phyloP scores from a whole-genome alignment of 345 rosid species.

The Eucalyptus dawsonii region DNA sequence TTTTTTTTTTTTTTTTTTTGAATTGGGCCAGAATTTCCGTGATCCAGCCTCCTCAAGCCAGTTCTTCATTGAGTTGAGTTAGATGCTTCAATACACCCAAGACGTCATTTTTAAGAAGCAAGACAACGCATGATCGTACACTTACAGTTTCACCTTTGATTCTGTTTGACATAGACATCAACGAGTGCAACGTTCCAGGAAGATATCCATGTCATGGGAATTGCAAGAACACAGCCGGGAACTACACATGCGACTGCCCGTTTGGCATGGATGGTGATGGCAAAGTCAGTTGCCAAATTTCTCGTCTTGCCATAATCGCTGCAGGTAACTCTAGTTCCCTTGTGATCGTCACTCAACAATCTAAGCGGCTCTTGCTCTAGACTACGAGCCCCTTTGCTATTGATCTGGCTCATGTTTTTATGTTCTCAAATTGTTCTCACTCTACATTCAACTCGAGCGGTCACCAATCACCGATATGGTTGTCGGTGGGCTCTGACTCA shows the following conservation, averaged over 20 bases:
- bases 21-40: neutral
- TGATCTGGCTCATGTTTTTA: neutral
- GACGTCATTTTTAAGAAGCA: rapidly evolving
- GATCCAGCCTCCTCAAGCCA: neutral
- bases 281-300: neutral
- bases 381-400: neutral
- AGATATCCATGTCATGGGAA: neutral
- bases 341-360: rapidly evolving
- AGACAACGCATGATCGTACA: neutral
- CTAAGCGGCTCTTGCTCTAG: neutral
- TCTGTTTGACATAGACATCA: neutral
- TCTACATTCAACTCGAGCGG: neutral
- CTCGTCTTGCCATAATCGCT: rapidly evolving
- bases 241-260: neutral
- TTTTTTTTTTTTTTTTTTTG: neutral
- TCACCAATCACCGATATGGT: neutral
- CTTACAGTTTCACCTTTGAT: neutral
- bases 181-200: neutral
- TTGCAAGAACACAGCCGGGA: neutral
- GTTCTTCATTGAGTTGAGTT: neutral
- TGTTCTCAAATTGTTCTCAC: neutral
- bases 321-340: neutral
- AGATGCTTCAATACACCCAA: neutral
- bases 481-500: neutral
- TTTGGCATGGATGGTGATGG: neutral